Conservation (phyloP, 2,329 filamentous ascomycete species). For the Aspergillus jensenii region DNA sequence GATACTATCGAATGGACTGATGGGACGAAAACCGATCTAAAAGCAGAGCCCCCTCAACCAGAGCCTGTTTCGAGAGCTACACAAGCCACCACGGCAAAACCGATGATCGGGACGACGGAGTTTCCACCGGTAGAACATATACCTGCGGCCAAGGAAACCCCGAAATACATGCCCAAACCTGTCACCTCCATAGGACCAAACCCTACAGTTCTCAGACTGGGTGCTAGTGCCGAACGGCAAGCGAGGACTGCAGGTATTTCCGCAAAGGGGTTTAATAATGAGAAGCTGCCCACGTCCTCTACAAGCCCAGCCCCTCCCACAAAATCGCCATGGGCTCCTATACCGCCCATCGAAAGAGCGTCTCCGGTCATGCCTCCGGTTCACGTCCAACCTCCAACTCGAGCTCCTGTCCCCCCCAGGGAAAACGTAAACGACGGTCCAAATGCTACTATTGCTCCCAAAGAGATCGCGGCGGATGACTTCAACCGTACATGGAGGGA, state of each 20-base stretch:
- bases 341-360: constrained; percentile 81
- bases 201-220: constrained; percentile 50
- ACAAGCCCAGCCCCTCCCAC: constrained; percentile 58
- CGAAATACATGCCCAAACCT: constrained; percentile 35
- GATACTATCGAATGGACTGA: constrained; percentile 70
- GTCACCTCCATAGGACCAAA: constrained; percentile 50
- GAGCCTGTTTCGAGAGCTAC: constrained; percentile 24
- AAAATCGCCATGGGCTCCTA: constrained; percentile 87
- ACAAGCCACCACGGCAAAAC: constrained; percentile 16
- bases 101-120: constrained; percentile 21
- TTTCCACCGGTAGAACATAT: constrained; percentile 23
- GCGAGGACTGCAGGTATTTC: constrained; percentile 45
- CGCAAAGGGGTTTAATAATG: constrained; percentile 51
- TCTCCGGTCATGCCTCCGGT: constrained; percentile 63
- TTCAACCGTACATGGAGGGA: constrained; percentile 87
- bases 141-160: constrained; percentile 24
- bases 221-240: constrained; percentile 47
- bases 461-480: constrained; percentile 91
- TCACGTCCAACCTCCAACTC: constrained; percentile 45
- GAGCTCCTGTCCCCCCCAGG: constrained; percentile 52
- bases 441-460: constrained; percentile 56
- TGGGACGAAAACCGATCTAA: constrained; percentile 64
- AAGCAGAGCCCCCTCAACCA: constrained; percentile 34
- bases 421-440: constrained; percentile 60
- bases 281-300: constrained; percentile 52